A percentile compares a stretch with the other conserved stretches of the same genome.
These are phyloP conservation scores for Mycocentrospora acerina DNA, from an alignment of 2,329 filamentous ascomycete genomes.

Conservation along the genomic window DNA sequence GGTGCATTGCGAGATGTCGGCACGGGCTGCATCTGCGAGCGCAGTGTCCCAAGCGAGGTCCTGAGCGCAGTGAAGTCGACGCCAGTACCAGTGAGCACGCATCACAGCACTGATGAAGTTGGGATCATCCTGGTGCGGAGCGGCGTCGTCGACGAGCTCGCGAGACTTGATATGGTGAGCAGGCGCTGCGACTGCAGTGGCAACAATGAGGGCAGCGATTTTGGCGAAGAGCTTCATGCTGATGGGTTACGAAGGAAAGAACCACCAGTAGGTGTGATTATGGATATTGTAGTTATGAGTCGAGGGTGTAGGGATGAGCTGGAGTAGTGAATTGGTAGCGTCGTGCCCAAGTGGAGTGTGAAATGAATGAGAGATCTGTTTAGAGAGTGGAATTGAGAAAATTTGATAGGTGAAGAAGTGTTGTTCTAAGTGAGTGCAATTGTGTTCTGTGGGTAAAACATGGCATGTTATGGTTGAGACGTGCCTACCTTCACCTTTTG, in stretches of 20 bases:
- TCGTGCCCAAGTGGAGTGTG: neutral
- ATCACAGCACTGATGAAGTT: constrained; percentile 37
- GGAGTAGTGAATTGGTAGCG: neutral
- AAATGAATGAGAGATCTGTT: too few species aligned
- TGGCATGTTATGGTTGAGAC: constrained; percentile 2
- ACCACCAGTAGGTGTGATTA: constrained; percentile 3
- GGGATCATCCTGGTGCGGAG: constrained; percentile 28
- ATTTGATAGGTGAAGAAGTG: too few species aligned
- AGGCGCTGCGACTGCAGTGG: constrained; percentile 25
- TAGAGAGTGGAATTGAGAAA: too few species aligned
- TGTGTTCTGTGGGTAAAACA: constrained; percentile 2
- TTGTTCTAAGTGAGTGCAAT: constrained; percentile 5
- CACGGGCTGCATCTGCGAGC: constrained; percentile 27
- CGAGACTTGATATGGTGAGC: constrained; percentile 14
- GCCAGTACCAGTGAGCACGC: constrained; percentile 42
- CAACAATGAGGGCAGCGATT: constrained; percentile 22
- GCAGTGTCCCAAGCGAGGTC: constrained; percentile 35
- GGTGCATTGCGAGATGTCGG: constrained; percentile 28
- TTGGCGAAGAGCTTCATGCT: constrained; percentile 30
- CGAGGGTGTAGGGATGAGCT: constrained; percentile 7
- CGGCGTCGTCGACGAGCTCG: constrained; percentile 17
- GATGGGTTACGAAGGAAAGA: constrained; percentile 1
- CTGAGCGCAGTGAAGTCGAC: constrained; percentile 38
- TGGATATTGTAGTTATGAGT: constrained; percentile 14
- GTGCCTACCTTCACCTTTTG: constrained; percentile 5